Base-by-base conservation (phyloP, 1,284 basidiomycete genomes). In the Microbotryum silenes-acaulis region DNA sequence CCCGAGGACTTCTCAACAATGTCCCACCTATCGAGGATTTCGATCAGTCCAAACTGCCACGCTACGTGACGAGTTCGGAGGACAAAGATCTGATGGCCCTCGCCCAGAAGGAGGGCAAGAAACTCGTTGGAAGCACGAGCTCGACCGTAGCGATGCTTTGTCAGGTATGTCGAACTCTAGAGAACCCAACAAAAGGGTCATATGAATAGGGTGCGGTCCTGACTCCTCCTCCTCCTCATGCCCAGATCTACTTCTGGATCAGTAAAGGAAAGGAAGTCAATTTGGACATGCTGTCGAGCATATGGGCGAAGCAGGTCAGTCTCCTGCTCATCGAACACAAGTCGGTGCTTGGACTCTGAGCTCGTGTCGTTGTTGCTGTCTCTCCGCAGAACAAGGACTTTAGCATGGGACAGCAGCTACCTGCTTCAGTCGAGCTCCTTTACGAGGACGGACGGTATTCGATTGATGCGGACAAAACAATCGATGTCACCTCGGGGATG, bases 1-100 rank as follows among this genome's bases (percentile, higher is more conserved):
- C 77, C 91, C 85, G 77, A 90, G 72, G 76, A 77, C 8, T 51
- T 16, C 56, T 69, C 51, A 67, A 68, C 49, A 48, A 61, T 46
- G 83, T 97, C 51, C 88, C 92, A 0, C 79, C 83, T 60, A 85
- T 91, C 3, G 83, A 83, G n/a, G 84, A 93, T 54, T 97, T 97
- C 71, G 91, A 87, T n/a, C 96, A 91, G 64, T 84, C 88, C 61
- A 83, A 88, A 1, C 75, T 93, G 0, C 80, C 83, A 4, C 81
- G 82, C 0, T 98, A 97, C 71, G 76, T 90, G 44, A 86, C 81
- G 33, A 91, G 91, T 62, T 91, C 89, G 5, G 78, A 80, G 59
- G 94, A 98, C 72, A 73, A 82, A 64, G 88, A 88, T 62, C 77
- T 97, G 6, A 78, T 81, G 60, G 72, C 75, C 4, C 76, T 96